phyloP scores from a whole-genome alignment of 225 moss, liverwort and hornwort genomes.

The Sphagnum contortum region DNA sequence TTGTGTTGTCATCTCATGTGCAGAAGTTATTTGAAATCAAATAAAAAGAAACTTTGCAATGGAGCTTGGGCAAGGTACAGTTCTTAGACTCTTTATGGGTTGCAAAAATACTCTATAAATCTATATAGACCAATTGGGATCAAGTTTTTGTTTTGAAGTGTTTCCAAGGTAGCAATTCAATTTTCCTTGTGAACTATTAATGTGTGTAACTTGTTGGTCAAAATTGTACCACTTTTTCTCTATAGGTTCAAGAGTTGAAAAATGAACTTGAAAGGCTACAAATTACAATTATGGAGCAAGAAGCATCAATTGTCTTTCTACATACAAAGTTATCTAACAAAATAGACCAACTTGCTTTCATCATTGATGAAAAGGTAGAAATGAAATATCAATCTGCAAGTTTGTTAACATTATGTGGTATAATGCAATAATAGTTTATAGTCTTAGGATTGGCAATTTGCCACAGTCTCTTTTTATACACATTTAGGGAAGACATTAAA shows the following conservation, averaged over 20 bases:
- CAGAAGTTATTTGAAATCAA: constrained; percentile 29
- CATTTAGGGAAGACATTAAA: too few relatives aligned
- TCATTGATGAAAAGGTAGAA: constrained; percentile 67
- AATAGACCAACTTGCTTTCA: constrained; percentile 57
- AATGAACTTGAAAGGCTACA: constrained; percentile 42
- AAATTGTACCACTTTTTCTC: constrained; percentile 3
- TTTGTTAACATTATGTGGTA: too few relatives aligned
- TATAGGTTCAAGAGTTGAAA: constrained; percentile 50
- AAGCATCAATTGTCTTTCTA: constrained; percentile 31
- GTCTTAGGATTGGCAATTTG: too few relatives aligned
- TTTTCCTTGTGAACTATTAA: constrained; percentile 2
- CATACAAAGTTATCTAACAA: constrained; percentile 42
- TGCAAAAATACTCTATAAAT: too few relatives aligned
- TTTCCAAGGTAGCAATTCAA: neutral
- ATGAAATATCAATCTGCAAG: too few relatives aligned
- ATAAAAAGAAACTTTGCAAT: constrained; percentile 25
- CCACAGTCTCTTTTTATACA: too few relatives aligned
- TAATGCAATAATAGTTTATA: too few relatives aligned
- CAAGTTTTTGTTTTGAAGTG: too few relatives aligned
- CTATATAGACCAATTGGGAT: too few relatives aligned
- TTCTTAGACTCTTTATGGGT: neutral
- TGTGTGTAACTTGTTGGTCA: neutral
- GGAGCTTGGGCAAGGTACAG: constrained; percentile 32
- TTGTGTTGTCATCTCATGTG: neutral
- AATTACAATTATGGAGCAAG: constrained; percentile 30